These are phyloP conservation scores for Leptographium wingfieldii DNA, from an alignment of 2,329 filamentous ascomycete genomes.

Conservation along the genomic window DNA sequence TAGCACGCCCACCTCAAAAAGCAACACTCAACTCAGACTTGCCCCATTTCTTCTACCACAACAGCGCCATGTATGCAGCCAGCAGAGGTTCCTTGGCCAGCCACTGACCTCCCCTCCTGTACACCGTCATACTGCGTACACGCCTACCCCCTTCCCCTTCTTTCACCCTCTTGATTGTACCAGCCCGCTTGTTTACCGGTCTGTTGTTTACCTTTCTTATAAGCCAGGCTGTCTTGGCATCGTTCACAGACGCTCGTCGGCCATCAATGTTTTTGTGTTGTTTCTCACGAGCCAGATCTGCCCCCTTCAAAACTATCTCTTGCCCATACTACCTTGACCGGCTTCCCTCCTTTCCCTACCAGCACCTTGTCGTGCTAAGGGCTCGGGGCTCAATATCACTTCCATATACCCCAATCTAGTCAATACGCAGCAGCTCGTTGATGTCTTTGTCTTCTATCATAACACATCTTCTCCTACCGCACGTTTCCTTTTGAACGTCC, in stretches of 20 bases:
- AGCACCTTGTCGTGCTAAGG: background rate
- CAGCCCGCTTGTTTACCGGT: conserved; percentile 6
- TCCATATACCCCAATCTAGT: background rate
- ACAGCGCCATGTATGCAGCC: background rate
- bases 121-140: conserved; percentile 11
- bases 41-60: background rate
- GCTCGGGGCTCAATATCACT: background rate
- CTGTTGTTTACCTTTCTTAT: conserved; percentile 1
- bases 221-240: background rate
- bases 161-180: conserved; percentile 4
- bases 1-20: background rate
- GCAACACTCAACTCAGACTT: background rate
- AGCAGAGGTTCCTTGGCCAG: background rate
- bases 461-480: background rate
- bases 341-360: background rate
- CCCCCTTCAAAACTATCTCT: background rate
- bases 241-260: background rate
- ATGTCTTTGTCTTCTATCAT: background rate
- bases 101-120: conserved; percentile 2
- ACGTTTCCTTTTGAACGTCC: too few species aligned
- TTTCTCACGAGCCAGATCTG: background rate
- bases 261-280: background rate
- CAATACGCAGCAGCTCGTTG: background rate
- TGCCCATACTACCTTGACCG: background rate
- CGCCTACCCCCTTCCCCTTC: background rate